These are phyloP conservation scores for Gossypium lobatum DNA, from an alignment of 441 rosid genomes.

Conservation along the genomic window DNA sequence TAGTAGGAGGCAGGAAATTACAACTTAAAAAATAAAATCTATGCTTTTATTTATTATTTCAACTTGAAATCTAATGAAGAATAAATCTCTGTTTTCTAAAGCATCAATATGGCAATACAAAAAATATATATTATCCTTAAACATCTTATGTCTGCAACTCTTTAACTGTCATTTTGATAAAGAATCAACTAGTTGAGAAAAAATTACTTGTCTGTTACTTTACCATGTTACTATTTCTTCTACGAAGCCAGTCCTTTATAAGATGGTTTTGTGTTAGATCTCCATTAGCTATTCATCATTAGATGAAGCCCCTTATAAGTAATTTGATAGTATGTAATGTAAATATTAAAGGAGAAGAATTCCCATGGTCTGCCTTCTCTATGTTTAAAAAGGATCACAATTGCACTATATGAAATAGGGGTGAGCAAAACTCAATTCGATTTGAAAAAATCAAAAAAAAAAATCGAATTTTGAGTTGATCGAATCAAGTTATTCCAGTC, in stretches of 20 bases:
- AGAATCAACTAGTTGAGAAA: constrained; percentile 1
- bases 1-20: background rate
- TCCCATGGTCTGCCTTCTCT: background rate
- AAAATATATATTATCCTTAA: background rate
- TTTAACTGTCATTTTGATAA: background rate
- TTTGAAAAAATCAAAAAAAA: too few species aligned
- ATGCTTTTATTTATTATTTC: background rate
- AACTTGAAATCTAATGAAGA: background rate
- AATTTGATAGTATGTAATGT: background rate
- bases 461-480: too few species aligned
- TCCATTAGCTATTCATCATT: background rate
- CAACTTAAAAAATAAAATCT: background rate
- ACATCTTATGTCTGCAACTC: background rate
- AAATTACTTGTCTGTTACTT: background rate
- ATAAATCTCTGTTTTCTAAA: background rate
- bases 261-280: background rate
- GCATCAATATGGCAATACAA: background rate
- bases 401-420: background rate
- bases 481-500: too few species aligned
- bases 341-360: background rate
- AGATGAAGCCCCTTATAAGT: background rate
- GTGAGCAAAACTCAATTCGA: too few species aligned
- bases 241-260: background rate
- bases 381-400: background rate
- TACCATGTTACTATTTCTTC: background rate